Evolutionary conservation across 306 rosid genomes (phyloP).

Genomic region (Comarum palustre): DNA sequence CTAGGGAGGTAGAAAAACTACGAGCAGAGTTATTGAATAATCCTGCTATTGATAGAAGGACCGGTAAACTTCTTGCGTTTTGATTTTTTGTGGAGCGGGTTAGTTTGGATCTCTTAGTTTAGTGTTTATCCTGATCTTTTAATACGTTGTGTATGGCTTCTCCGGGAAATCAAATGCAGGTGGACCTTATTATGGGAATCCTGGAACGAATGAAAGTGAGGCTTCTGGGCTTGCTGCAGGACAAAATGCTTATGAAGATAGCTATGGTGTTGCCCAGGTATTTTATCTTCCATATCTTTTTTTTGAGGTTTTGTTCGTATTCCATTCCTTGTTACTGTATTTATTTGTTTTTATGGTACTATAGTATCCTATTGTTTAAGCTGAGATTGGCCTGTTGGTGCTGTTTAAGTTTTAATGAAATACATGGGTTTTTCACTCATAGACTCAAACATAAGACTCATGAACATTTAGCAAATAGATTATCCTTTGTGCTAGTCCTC

Average conservation of each 20-base stretch:
- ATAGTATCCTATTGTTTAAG: neutral
- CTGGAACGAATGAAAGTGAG: slow-evolving; percentile 66
- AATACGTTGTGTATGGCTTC: slow-evolving; percentile 26
- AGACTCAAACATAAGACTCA: neutral
- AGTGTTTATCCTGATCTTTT: slow-evolving; percentile 29
- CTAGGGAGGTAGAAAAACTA: slow-evolving; percentile 92
- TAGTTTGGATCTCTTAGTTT: slow-evolving; percentile 2
- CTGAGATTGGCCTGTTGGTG: neutral
- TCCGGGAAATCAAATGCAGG: slow-evolving; percentile 42
- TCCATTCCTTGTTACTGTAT: slow-evolving; percentile 5
- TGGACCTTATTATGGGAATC: slow-evolving; percentile 71
- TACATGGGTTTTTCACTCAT: neutral
- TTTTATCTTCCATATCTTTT: slow-evolving; percentile 34
- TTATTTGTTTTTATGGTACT: neutral
- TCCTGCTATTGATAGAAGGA: slow-evolving; percentile 57
- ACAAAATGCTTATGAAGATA: slow-evolving; percentile 77
- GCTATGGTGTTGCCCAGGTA: slow-evolving; percentile 74
- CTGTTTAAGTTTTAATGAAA: neutral
- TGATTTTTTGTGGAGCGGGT: neutral
- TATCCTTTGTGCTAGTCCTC: neutral
- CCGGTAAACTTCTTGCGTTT: slow-evolving; percentile 39
- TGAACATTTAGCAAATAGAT: neutral
- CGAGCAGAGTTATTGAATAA: slow-evolving; percentile 76
- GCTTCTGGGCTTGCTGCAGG: slow-evolving; percentile 59
- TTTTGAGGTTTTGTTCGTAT: neutral